Evolutionary conservation across 2,329 filamentous ascomycete genomes (phyloP), one percentile per base, ranked within the genome.

Genomic region (Pleoardoris graminearum): DNA sequence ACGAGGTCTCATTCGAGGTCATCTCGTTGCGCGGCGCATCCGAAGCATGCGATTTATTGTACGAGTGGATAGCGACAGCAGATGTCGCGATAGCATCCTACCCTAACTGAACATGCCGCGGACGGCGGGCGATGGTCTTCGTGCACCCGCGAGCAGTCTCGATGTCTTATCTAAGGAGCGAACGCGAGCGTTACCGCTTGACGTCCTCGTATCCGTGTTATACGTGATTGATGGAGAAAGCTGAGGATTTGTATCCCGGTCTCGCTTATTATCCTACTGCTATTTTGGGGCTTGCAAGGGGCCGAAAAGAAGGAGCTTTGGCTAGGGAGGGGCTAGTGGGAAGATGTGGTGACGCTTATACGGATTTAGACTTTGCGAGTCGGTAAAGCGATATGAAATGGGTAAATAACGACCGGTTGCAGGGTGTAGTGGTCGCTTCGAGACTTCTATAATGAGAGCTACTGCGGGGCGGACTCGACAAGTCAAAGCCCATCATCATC

Each of bases 191-290:
- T 22, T 25, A 14, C 12, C 36, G 43, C 30, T 35, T 7, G 30
- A 35, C 25, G 43, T 10, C 11, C 30, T 46, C 43, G 43, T 46
- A 36, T 46, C 43, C 43, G 30, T 46, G 21, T 46, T 46, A 46
- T 38, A 27, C n/a, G 30, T 44, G 30, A 35, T 14, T 27, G 43
- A 33, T 36, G 30, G 21, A 46, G 43, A 46, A 36, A 30, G 19
- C 17, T 17, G 30, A 17, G 43, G 43, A 46, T 46, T 46, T 16
- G 21, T 14, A 46, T 36, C 43, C 43, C 21, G 30, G 43, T 14
- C 43, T 46, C 43, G 43, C 43, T 46, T 46, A 46, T 46, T 22
- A 46, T 46, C 29, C 19, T n/a, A 16, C 22, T 36, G 14, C 43
- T 46, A 46, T 36, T 33, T 27, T 35, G 43, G 30, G 43, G 17